Evolutionary conservation across 129 eudicot species (phyloP).

Genomic region (Smallanthus sonchifolius): DNA sequence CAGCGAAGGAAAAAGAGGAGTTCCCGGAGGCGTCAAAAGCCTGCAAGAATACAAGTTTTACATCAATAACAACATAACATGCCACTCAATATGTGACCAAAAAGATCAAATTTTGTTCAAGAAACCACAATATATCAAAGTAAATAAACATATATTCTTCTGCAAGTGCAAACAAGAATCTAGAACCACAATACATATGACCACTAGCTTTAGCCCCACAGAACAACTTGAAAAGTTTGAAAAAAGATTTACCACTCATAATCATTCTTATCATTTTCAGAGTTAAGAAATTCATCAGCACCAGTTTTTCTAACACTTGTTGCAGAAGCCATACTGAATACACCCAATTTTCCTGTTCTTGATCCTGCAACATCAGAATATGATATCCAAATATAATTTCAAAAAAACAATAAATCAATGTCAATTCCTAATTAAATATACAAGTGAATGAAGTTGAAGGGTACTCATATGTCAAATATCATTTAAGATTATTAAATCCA

Average conservation of each 20-base stretch:
- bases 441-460: neutral
- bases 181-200: constrained; percentile 9
- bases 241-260: constrained; percentile 71
- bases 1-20: constrained; percentile 90
- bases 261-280: constrained; percentile 90
- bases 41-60: constrained; percentile 41
- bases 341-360: constrained; percentile 52
- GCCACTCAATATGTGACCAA: neutral
- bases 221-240: neutral
- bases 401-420: neutral
- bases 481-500: neutral
- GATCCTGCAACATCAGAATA: constrained; percentile 47
- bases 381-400: neutral
- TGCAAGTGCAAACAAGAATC: constrained; percentile 5
- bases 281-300: constrained; percentile 80
- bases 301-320: constrained; percentile 56
- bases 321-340: constrained; percentile 49
- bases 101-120: neutral
- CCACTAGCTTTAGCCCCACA: constrained; percentile 25
- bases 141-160: neutral
- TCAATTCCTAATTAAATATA: neutral
- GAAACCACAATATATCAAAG: neutral
- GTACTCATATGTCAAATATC: constrained; percentile 6
- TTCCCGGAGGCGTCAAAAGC: constrained; percentile 96
- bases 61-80: neutral